Conservation (phyloP, 2,329 filamentous ascomycete genomes). For the Xylaria sp. region DNA sequence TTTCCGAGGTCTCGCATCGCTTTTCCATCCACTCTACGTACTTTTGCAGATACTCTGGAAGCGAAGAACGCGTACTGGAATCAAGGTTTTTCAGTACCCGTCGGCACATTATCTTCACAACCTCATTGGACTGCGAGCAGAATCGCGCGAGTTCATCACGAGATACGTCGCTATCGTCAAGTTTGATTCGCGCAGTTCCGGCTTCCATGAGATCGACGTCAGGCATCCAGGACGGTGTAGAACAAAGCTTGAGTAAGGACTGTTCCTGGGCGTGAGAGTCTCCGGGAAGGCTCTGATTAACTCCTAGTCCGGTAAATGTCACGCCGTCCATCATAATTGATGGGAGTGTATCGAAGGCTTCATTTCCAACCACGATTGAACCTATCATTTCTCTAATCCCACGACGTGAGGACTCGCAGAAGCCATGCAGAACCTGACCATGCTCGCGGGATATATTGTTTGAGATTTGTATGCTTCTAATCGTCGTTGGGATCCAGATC, state of each 20-base stretch:
- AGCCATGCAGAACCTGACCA: slow-evolving; percentile 12
- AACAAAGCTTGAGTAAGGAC: slow-evolving; percentile 12
- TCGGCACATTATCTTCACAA: slow-evolving; percentile 20
- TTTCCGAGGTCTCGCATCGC: slow-evolving; percentile 9
- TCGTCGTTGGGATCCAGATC: slow-evolving; percentile 24
- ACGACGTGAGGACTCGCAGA: slow-evolving; percentile 17
- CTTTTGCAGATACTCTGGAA: slow-evolving; percentile 16
- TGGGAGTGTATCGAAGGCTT: slow-evolving; percentile 16
- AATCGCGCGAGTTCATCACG: slow-evolving; percentile 11
- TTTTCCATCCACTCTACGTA: slow-evolving; percentile 21
- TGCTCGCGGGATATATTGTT: slow-evolving; percentile 1
- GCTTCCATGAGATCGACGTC: slow-evolving; percentile 19
- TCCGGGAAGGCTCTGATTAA: slow-evolving; percentile 9
- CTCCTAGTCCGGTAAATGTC: slow-evolving; percentile 17
- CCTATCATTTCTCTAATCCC: slow-evolving; percentile 25
- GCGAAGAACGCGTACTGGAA: slow-evolving; percentile 9
- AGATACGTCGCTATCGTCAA: slow-evolving; percentile 5
- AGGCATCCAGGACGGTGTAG: slow-evolving; percentile 14
- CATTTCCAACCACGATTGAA: slow-evolving; percentile 18
- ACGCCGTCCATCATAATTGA: slow-evolving; percentile 16
- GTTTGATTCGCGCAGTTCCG: neutral
- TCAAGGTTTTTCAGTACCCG: slow-evolving; percentile 11
- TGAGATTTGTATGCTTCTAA: slow-evolving; percentile 16
- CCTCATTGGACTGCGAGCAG: slow-evolving; percentile 14
- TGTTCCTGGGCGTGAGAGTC: slow-evolving; percentile 4